Percentiles rank a stretch among this genome's conserved stretches.
These are phyloP conservation scores for Pythium apleroticum DNA, from an alignment of 352 stramenopile species.

Conservation along the genomic window DNA sequence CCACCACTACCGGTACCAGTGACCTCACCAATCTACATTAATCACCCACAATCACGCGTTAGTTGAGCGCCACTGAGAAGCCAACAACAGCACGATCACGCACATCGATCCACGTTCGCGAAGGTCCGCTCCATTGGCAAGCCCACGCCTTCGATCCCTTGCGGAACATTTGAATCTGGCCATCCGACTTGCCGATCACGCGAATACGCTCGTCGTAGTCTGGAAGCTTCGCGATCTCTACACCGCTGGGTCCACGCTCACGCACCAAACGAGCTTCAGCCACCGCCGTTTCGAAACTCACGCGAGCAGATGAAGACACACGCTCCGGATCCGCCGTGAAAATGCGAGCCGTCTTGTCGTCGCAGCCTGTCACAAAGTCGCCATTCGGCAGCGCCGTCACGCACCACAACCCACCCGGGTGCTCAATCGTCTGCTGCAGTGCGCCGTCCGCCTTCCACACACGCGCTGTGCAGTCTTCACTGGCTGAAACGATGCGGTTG, in stretches of 20 bases:
- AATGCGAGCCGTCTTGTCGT: constrained; percentile 92
- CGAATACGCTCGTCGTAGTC: constrained; percentile 89
- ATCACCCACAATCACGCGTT: too few species aligned
- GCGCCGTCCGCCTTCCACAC: constrained; percentile 65
- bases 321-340: constrained; percentile 82
- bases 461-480: constrained; percentile 80
- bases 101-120: constrained; percentile 95
- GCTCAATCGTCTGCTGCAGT: constrained; percentile 76
- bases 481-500: constrained; percentile 66
- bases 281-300: constrained; percentile 65
- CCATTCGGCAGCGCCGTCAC: constrained; percentile 77
- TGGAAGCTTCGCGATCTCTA: constrained; percentile 94
- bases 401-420: constrained; percentile 86
- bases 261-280: constrained; percentile 54
- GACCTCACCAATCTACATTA: constrained; percentile 77
- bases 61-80: too few species aligned
- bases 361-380: constrained; percentile 92
- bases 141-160: constrained; percentile 92
- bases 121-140: constrained; percentile 92
- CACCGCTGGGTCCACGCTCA: constrained; percentile 81
- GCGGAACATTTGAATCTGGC: constrained; percentile 96
- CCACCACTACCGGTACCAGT: constrained; percentile 84
- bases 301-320: constrained; percentile 65
- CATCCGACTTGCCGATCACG: constrained; percentile 84
- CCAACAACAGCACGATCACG: constrained; percentile 28